phyloP scores from a whole-genome alignment of 257 asterid genomes.

The Cynanchum wilfordii region DNA sequence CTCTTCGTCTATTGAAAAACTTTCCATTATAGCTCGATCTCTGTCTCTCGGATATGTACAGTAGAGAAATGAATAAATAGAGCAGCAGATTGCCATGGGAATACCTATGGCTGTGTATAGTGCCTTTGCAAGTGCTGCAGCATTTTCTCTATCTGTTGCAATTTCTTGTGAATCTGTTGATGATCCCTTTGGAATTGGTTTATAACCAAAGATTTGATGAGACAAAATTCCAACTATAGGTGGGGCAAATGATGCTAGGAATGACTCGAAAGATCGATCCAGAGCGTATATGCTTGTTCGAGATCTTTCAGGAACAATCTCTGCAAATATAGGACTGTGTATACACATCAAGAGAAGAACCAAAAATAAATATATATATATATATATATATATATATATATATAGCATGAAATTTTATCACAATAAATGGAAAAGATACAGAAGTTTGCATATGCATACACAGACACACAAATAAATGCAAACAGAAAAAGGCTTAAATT shows the following conservation, averaged over 20 bases:
- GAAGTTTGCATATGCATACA: background rate
- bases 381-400: background rate
- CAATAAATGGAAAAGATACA: background rate
- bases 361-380: background rate
- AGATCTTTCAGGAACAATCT: slow-evolving; percentile 71
- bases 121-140: slow-evolving; percentile 82
- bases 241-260: slow-evolving; percentile 83
- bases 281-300: slow-evolving; percentile 77
- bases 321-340: slow-evolving; percentile 82
- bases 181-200: slow-evolving; percentile 47
- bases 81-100: slow-evolving; percentile 65
- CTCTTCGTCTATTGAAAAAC: slow-evolving; percentile 50
- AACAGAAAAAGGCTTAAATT: background rate
- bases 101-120: slow-evolving; percentile 83
- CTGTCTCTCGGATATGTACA: slow-evolving; percentile 78
- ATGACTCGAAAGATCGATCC: slow-evolving; percentile 76
- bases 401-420: background rate
- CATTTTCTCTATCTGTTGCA: slow-evolving; percentile 66
- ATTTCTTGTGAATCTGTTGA: slow-evolving; percentile 31
- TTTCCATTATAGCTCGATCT: slow-evolving; percentile 69
- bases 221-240: slow-evolving; percentile 73
- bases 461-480: background rate
- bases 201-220: slow-evolving; percentile 62
- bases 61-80: slow-evolving; percentile 64
- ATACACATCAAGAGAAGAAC: slow-evolving; percentile 1